phyloP scores from a whole-genome alignment of 169 alveolate genomes.

The Eimeria praecox region DNA sequence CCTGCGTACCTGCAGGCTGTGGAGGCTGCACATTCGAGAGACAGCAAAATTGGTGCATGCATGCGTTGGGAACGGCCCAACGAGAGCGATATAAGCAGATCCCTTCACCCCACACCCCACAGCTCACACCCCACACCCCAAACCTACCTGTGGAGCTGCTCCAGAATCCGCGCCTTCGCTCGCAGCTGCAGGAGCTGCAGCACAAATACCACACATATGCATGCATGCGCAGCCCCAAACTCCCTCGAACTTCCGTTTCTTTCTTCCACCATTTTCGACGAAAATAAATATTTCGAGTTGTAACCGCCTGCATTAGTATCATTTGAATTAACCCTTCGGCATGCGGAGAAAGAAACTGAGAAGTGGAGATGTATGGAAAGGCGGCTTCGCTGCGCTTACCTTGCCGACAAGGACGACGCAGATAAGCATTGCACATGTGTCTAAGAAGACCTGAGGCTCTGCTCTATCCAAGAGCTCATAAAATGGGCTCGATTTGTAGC shows the following conservation, averaged over 20 bases:
- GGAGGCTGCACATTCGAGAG: conserved; percentile 49
- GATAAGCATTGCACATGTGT: conserved; percentile 69
- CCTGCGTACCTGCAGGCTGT: conserved; percentile 23
- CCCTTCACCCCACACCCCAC: not conserved
- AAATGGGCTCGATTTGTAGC: conserved; percentile 6
- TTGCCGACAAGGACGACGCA: conserved; percentile 69
- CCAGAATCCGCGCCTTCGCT: conserved; percentile 72
- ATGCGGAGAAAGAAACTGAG: not conserved
- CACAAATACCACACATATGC: not conserved
- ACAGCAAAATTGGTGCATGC: not conserved
- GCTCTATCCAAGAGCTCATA: not conserved
- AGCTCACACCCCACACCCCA: not conserved
- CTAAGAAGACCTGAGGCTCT: conserved; percentile 68
- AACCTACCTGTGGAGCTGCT: conserved; percentile 61
- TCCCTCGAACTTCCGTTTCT: not conserved
- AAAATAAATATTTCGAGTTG: not conserved
- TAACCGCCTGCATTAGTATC: not conserved
- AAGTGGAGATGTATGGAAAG: not conserved
- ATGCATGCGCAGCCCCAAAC: not conserved
- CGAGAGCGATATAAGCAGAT: not conserved
- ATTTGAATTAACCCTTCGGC: not conserved
- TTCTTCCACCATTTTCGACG: not conserved
- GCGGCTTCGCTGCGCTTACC: not conserved
- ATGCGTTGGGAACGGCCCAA: not conserved
- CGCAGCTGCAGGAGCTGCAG: conserved; percentile 74